Percentiles rank a stretch among this genome's conserved stretches.
These are phyloP conservation scores for Stygiomarasmius scandens DNA, from an alignment of 1,284 basidiomycete species.

Conservation along the genomic window DNA sequence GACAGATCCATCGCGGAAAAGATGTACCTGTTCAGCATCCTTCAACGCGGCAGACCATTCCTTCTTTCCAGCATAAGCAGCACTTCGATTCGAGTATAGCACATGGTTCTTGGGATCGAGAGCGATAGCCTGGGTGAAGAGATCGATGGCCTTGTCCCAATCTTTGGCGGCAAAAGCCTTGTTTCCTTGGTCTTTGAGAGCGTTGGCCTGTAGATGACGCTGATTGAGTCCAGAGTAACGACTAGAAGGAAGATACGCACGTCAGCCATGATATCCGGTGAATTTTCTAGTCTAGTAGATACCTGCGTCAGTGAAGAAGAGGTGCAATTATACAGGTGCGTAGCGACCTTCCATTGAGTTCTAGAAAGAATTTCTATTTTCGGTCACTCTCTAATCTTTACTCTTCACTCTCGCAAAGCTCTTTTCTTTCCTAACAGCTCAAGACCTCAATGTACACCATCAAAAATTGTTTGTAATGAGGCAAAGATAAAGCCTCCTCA, in stretches of 20 bases:
- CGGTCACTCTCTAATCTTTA: background rate
- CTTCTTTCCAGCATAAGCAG: conserved; percentile 84
- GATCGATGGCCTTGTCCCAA: conserved; percentile 85
- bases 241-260: conserved; percentile 27
- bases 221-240: background rate
- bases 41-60: conserved; percentile 78
- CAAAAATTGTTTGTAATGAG: too few species aligned
- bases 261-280: conserved; percentile 33
- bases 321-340: background rate
- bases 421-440: too few species aligned
- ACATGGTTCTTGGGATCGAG: conserved; percentile 87
- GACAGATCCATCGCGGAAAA: background rate
- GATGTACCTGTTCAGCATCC: conserved; percentile 86
- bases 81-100: conserved; percentile 92
- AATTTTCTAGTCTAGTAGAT: background rate
- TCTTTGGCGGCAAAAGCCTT: conserved; percentile 95
- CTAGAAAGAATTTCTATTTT: background rate
- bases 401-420: too few species aligned
- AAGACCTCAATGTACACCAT: too few species aligned
- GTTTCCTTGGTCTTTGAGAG: conserved; percentile 93
- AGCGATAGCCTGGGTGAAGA: conserved; percentile 87
- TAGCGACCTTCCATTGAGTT: background rate
- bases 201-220: conserved; percentile 42
- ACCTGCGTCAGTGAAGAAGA: background rate
- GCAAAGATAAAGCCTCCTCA: too few species aligned